These are phyloP conservation scores for Saturnispora besseyi DNA, from an alignment of 805 yeast species.

Conservation along the genomic window DNA sequence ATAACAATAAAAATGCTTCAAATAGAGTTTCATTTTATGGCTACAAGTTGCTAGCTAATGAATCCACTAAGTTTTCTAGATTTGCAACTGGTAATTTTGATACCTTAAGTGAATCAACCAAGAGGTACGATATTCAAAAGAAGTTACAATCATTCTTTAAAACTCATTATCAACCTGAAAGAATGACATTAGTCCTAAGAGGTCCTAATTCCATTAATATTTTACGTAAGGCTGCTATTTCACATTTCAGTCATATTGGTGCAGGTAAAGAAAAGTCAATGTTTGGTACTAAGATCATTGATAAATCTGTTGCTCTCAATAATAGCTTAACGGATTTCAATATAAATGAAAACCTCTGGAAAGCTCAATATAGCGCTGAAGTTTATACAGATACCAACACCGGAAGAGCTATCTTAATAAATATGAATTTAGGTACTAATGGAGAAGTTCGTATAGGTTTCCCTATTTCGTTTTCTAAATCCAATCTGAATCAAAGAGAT, in stretches of 20 bases:
- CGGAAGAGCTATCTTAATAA: constrained; percentile 31
- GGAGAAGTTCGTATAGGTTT: constrained; percentile 24
- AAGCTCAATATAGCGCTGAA: constrained; percentile 14
- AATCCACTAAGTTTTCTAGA: constrained; percentile 44
- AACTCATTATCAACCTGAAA: constrained; percentile 35
- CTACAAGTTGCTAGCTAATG: constrained; percentile 39
- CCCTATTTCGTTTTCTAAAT: constrained; percentile 14
- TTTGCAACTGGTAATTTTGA: constrained; percentile 57
- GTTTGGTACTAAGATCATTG: neutral
- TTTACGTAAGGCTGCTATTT: constrained; percentile 42
- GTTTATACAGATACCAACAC: constrained; percentile 18
- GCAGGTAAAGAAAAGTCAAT: neutral
- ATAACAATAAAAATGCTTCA: constrained; percentile 35
- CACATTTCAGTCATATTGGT: constrained; percentile 33
- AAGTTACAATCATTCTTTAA: constrained; percentile 33
- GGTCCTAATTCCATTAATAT: constrained; percentile 60
- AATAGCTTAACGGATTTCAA: neutral
- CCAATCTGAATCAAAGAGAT: constrained; percentile 16
- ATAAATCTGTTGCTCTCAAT: neutral
- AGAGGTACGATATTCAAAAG: constrained; percentile 29
- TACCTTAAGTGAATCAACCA: constrained; percentile 35
- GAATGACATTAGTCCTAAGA: constrained; percentile 49
- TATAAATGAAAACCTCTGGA: constrained; percentile 17
- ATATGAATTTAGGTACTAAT: constrained; percentile 25
- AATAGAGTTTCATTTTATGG: constrained; percentile 53